A percentile compares a stretch with the other conserved stretches of the same genome.
Evolutionary conservation across 2,329 filamentous ascomycete genomes (phyloP).

Genomic region (Colletotrichum siamense): DNA sequence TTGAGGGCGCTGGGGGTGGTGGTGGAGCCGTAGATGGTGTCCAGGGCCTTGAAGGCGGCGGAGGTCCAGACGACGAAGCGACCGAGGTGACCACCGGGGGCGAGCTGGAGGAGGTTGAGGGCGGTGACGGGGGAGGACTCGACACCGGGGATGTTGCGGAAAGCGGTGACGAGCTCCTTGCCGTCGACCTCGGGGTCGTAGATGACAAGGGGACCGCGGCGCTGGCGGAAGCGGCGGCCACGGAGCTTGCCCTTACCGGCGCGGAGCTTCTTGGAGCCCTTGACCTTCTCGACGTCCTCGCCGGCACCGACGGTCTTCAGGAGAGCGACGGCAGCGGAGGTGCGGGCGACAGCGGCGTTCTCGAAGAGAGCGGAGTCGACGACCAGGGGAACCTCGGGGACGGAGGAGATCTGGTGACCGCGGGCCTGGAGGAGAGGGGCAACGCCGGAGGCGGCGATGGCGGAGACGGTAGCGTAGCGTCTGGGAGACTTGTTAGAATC

Average conservation of each 20-base stretch:
- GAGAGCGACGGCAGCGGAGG: constrained; percentile 82
- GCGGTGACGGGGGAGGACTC: constrained; percentile 94
- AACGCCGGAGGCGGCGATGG: constrained; percentile 94
- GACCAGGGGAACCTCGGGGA: constrained; percentile 97
- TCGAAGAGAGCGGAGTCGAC: constrained; percentile 91
- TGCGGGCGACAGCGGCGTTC: constrained; percentile 82
- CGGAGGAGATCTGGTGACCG: constrained; percentile 90
- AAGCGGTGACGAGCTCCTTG: constrained; percentile 90
- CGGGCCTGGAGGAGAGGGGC: constrained; percentile 95
- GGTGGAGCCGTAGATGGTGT: constrained; percentile 95
- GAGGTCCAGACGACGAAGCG: constrained; percentile 99
- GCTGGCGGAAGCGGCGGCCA: constrained; percentile 95
- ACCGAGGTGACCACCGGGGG: constrained; percentile 97
- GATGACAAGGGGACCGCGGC: constrained; percentile 96
- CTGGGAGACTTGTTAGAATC: constrained; percentile 44
- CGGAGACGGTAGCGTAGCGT: constrained; percentile 97
- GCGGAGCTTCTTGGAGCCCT: constrained; percentile 94
- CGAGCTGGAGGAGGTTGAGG: constrained; percentile 98
- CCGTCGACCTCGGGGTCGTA: constrained; percentile 96
- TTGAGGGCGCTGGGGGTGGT: constrained; percentile 89
- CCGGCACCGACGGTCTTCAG: constrained; percentile 91
- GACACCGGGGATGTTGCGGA: constrained; percentile 99
- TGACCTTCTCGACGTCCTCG: constrained; percentile 92
- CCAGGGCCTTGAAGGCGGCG: constrained; percentile 92
- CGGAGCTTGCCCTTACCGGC: constrained; percentile 99